Conservation (phyloP, 441 rosid genomes). For the Omphalea diandra region DNA sequence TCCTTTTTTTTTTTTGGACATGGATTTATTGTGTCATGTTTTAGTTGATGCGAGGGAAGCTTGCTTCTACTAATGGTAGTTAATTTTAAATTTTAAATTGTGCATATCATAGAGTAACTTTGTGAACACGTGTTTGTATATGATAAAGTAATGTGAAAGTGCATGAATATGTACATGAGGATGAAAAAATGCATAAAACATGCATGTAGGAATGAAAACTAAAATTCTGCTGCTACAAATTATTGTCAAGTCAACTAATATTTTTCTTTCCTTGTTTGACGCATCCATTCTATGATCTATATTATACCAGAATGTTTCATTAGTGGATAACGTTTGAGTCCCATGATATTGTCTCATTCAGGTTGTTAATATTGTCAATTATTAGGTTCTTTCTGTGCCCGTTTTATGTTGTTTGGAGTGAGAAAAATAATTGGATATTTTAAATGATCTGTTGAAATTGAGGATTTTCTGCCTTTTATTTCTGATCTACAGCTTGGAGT, state of each 20-base stretch:
- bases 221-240: neutral
- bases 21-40: neutral
- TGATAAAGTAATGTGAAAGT: too few relatives aligned
- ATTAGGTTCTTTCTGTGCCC: neutral
- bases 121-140: neutral
- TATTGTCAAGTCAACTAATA: neutral
- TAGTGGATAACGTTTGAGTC: neutral
- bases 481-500: slow-evolving; percentile 67
- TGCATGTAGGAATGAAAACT: too few relatives aligned
- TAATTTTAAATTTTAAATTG: neutral
- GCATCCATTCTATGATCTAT: neutral
- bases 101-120: neutral
- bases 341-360: neutral
- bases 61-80: neutral
- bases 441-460: neutral
- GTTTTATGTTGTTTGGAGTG: neutral
- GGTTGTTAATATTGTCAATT: neutral
- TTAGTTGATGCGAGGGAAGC: neutral
- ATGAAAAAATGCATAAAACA: too few relatives aligned
- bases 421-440: neutral
- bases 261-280: slow-evolving; percentile 5
- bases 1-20: neutral
- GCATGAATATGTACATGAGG: too few relatives aligned
- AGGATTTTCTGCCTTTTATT: neutral
- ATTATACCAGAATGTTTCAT: neutral